A percentile compares a stretch with the other conserved stretches of the same genome.
Conservation (phyloP, 306 rosid genomes). For the Quercus agrifolia region DNA sequence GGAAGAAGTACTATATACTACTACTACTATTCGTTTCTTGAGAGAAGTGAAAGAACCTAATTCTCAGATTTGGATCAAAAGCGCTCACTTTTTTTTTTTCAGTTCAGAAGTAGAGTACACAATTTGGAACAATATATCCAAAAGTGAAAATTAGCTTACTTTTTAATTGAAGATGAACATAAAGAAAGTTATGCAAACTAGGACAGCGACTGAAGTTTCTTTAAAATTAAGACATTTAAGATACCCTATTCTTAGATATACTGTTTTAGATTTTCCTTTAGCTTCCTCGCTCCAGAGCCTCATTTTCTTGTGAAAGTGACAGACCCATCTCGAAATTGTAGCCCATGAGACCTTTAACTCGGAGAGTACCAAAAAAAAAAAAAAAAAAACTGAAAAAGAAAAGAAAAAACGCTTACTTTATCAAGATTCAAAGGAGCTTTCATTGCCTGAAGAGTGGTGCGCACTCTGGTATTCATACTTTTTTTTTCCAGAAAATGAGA, state of each 20-base stretch:
- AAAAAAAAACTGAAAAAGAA: background rate
- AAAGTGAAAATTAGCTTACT: conserved; percentile 17
- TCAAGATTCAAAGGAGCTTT: conserved; percentile 46
- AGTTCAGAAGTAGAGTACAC: conserved; percentile 10
- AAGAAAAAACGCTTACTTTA: conserved; percentile 39
- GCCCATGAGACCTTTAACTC: conserved; percentile 10
- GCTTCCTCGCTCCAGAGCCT: conserved; percentile 1
- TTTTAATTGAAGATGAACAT: background rate
- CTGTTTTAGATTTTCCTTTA: conserved; percentile 5
- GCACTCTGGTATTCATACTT: conserved; percentile 60
- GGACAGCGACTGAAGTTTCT: background rate
- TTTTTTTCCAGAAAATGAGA: conserved; percentile 36
- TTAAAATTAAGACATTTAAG: conserved; percentile 24
- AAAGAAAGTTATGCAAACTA: background rate
- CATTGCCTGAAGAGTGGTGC: conserved; percentile 59
- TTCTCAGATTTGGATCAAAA: conserved; percentile 62
- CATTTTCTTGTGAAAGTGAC: conserved; percentile 28
- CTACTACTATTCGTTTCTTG: conserved; percentile 50
- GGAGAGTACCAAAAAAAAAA: background rate
- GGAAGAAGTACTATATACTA: background rate
- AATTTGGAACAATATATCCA: conserved; percentile 22
- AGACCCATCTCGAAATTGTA: conserved; percentile 22
- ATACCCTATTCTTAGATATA: background rate
- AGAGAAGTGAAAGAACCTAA: conserved; percentile 37
- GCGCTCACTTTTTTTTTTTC: conserved; percentile 25